phyloP scores from a whole-genome alignment of 129 eudicot species.

The Pseudognaphalium luteoalbum region DNA sequence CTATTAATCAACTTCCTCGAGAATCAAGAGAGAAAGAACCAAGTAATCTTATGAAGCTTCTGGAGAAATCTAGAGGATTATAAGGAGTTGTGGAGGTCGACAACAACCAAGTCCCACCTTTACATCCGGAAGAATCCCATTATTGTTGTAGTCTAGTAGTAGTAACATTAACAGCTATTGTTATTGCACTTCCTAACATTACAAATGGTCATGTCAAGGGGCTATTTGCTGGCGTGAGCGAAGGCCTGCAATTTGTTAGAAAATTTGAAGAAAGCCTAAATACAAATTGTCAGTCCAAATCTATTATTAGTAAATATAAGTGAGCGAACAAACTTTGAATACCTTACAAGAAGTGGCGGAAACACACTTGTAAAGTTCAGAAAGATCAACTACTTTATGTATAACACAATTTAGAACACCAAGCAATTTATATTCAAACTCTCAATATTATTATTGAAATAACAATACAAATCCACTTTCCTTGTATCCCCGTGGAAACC shows the following conservation, averaged over 20 bases:
- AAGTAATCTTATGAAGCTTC: conserved; percentile 19
- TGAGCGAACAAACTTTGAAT: no score
- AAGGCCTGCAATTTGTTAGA: conserved; percentile 34
- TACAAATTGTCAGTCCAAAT: no score
- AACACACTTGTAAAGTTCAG: no score
- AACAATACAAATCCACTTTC: no score
- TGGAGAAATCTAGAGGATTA: conserved; percentile 25
- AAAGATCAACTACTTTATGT: no score
- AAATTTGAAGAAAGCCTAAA: conserved; percentile 31
- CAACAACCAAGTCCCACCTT: conserved; percentile 24
- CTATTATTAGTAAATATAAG: no score
- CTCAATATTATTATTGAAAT: no score
- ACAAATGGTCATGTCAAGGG: background rate
- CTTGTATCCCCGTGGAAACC: no score
- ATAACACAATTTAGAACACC: no score
- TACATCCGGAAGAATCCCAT: conserved; percentile 28
- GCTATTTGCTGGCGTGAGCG: conserved; percentile 25
- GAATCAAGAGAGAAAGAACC: conserved; percentile 35
- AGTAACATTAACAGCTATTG: conserved; percentile 45
- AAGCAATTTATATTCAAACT: no score
- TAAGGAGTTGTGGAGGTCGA: conserved; percentile 36
- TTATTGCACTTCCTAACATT: conserved; percentile 41
- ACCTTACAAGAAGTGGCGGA: no score
- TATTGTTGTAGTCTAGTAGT: conserved; percentile 42
- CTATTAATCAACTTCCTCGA: conserved; percentile 20